phyloP scores from a whole-genome alignment of 208 protist species.

The Acanthamoeba sp. region DNA sequence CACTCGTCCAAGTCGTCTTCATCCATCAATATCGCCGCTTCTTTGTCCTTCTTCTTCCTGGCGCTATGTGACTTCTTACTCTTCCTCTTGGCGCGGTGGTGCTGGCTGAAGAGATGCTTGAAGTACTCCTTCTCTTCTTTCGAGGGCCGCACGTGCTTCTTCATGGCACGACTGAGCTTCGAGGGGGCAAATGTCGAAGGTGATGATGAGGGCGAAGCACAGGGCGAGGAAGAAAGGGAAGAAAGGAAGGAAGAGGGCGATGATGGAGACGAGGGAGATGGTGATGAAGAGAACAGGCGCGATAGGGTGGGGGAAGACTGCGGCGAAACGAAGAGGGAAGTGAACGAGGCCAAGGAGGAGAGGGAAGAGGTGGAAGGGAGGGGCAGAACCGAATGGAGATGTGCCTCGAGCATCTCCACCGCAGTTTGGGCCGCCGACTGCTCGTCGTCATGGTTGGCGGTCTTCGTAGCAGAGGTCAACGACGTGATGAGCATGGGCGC shows the following conservation, averaged over 20 bases:
- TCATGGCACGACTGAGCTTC: background rate
- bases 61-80: background rate
- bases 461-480: background rate
- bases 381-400: background rate
- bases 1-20: background rate
- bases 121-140: slow-evolving; percentile 18
- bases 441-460: background rate
- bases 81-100: background rate
- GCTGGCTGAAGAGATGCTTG: background rate
- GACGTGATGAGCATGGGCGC: background rate
- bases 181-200: background rate
- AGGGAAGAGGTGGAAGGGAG: background rate
- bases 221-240: background rate
- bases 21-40: background rate
- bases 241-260: background rate
- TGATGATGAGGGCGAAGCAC: background rate
- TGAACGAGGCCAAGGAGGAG: background rate
- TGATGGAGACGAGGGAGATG: background rate
- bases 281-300: background rate
- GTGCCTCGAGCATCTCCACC: background rate
- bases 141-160: background rate
- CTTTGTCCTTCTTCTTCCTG: background rate
- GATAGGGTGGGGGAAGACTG: background rate
- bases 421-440: background rate
- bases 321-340: background rate